These are phyloP conservation scores for Chalciporus pseudorubinellus DNA, from an alignment of 768 basidiomycete species.

Conservation along the genomic window DNA sequence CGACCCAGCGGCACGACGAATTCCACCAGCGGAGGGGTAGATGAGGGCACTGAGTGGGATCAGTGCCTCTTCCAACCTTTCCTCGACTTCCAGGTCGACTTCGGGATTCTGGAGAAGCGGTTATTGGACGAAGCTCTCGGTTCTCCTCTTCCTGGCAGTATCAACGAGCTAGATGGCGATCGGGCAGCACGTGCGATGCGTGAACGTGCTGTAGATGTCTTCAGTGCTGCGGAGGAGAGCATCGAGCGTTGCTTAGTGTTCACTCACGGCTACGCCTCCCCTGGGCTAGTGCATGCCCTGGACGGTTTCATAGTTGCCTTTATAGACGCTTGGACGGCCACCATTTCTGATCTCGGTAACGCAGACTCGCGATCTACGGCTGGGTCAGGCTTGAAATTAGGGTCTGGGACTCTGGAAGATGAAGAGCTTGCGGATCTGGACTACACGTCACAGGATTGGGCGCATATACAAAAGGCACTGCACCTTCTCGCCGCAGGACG, in stretches of 20 bases:
- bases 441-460: conserved; percentile 89
- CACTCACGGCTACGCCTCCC: conserved; percentile 86
- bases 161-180: conserved; percentile 31
- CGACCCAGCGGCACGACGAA: conserved; percentile 15
- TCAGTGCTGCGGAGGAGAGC: conserved; percentile 77
- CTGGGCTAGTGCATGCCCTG: conserved; percentile 69
- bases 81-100: conserved; percentile 85
- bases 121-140: conserved; percentile 59
- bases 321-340: conserved; percentile 58
- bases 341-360: conserved; percentile 42
- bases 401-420: conserved; percentile 29
- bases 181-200: conserved; percentile 61
- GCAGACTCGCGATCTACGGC: conserved; percentile 26
- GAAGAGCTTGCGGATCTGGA: conserved; percentile 78
- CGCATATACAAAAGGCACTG: conserved; percentile 75
- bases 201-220: conserved; percentile 73
- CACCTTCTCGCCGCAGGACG: conserved; percentile 83
- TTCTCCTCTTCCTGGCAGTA: conserved; percentile 38
- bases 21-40: conserved; percentile 3
- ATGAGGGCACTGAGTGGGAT: conserved; percentile 69
- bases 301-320: conserved; percentile 73
- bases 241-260: conserved; percentile 71
- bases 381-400: conserved; percentile 32
- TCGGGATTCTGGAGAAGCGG: conserved; percentile 72
- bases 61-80: conserved; percentile 92